Percentiles rank a stretch among this genome's conserved stretches.
These are phyloP conservation scores for Coriaria nepalensis DNA, from an alignment of 306 rosid genomes.

Conservation along the genomic window DNA sequence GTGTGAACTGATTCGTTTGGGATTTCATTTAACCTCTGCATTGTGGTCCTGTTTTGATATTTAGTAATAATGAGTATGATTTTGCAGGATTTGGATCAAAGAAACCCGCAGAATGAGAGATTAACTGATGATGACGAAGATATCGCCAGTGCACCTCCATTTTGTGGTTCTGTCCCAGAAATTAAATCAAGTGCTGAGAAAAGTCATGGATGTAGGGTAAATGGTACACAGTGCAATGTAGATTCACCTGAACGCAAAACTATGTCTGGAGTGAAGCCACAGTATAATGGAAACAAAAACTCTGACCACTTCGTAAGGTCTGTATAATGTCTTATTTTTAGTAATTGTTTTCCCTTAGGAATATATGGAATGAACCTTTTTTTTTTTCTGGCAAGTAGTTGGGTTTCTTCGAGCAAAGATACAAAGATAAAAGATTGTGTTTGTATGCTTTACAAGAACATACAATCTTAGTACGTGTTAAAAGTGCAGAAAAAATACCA, in stretches of 20 bases:
- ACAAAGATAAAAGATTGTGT: no score
- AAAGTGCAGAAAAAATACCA: conserved; percentile 1
- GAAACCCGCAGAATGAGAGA: conserved; percentile 29
- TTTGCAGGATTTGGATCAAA: conserved; percentile 27
- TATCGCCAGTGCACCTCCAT: conserved; percentile 87
- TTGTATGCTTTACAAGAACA: no score
- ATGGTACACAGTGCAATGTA: conserved; percentile 15
- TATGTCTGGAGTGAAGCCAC: conserved; percentile 20
- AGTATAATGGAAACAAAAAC: conserved; percentile 23
- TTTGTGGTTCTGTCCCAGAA: conserved; percentile 44
- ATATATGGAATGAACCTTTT: neutral
- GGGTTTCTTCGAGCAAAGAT: no score
- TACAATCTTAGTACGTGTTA: no score
- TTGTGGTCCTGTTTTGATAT: no score
- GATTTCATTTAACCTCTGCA: no score
- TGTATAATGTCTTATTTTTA: conserved; percentile 11
- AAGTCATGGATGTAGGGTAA: conserved; percentile 23
- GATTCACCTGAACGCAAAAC: conserved; percentile 22
- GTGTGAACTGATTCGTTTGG: neutral
- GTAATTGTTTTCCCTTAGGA: neutral
- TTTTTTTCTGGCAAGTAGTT: conserved; percentile 1
- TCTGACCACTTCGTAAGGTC: conserved; percentile 53
- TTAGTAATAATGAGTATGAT: neutral
- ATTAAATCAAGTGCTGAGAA: conserved; percentile 34
- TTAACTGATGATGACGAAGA: conserved; percentile 59